These are phyloP conservation scores for Phyllosticta ampelicida DNA, from an alignment of 2,329 filamentous ascomycete genomes.

Conservation along the genomic window DNA sequence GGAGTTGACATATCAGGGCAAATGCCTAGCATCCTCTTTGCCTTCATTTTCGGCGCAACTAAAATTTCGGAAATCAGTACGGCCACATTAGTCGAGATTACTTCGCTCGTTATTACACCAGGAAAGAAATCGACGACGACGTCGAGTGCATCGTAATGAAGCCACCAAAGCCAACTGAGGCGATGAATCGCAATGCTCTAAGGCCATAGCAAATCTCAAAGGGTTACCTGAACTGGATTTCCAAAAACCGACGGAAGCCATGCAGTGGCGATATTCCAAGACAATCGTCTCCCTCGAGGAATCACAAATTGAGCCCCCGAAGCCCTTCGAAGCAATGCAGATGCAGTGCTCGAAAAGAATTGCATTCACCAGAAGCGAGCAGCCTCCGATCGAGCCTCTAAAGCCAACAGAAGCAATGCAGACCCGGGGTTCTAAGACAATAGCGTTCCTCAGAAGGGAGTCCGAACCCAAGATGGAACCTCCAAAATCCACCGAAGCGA, in stretches of 20 bases:
- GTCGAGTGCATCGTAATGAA: neutral
- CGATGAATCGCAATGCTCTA: neutral
- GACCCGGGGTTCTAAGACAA: neutral
- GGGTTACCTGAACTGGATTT: neutral
- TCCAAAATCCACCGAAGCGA: neutral
- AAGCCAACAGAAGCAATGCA: neutral
- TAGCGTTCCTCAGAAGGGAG: neutral
- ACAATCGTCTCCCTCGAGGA: neutral
- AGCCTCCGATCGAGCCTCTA: neutral
- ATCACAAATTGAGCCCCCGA: neutral
- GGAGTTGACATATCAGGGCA: neutral
- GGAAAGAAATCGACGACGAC: neutral
- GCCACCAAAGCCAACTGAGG: neutral
- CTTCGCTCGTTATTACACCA: neutral
- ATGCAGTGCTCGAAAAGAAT: neutral
- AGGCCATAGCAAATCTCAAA: neutral
- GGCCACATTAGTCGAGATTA: neutral
- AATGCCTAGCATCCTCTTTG: conserved; percentile 2
- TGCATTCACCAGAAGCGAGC: neutral
- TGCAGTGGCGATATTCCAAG: neutral
- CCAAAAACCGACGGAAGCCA: neutral
- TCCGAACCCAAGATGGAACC: neutral
- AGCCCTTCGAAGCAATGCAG: neutral
- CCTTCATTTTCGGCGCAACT: conserved; percentile 7
- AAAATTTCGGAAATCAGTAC: conserved; percentile 1